Conservation (phyloP, 306 rosid species). For the Trichosanthes cucumerina region DNA sequence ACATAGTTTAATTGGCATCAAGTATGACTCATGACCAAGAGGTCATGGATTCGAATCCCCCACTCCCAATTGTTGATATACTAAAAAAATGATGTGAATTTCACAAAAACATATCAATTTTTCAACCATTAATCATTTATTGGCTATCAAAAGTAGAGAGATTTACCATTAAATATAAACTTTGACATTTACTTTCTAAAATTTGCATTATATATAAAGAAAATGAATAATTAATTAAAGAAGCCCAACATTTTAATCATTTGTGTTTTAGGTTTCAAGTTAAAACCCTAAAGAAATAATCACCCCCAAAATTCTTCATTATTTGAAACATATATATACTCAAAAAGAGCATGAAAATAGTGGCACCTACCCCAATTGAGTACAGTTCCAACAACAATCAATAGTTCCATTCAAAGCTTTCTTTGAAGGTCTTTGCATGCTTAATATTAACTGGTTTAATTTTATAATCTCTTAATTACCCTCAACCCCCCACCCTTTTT, state of each 20-base stretch:
- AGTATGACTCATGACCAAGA: no score
- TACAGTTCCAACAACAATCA: conserved; percentile 12
- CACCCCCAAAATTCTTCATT: neutral
- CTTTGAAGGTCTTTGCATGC: neutral
- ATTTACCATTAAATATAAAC: neutral
- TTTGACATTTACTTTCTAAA: neutral
- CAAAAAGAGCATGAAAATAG: neutral
- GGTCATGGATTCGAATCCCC: no score
- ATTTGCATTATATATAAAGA: neutral
- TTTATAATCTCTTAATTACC: neutral
- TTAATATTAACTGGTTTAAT: neutral
- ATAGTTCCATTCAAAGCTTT: conserved; percentile 2
- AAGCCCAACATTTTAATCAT: conserved; percentile 4
- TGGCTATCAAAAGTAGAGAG: neutral
- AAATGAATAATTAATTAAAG: neutral
- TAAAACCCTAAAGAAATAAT: neutral
- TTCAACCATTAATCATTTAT: neutral
- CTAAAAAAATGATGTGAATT: neutral
- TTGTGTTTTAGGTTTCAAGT: neutral
- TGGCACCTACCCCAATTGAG: conserved; percentile 6
- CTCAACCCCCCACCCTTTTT: neutral
- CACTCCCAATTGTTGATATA: no score
- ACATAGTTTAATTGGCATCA: no score
- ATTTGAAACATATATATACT: neutral
- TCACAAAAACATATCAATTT: neutral